Percentiles rank a stretch among this genome's conserved stretches.
Conservation (phyloP, 139 green algal species). For the Tetradesmus lagerheimii region DNA sequence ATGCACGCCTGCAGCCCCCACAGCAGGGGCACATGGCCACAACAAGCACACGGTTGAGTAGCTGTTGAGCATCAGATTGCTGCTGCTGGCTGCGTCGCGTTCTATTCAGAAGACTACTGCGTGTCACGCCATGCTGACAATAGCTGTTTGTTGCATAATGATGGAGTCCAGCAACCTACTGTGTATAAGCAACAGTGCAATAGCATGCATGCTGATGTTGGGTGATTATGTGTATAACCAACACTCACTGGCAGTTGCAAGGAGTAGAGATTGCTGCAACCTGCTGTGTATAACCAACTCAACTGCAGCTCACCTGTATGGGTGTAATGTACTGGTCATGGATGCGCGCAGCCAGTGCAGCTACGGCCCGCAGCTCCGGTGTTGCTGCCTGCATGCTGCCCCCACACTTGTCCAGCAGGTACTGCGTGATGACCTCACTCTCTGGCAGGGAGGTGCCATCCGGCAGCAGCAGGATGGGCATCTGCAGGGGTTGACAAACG, state of each 20-base stretch:
- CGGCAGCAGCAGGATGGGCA: constrained; percentile 78
- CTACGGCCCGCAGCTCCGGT: constrained; percentile 61
- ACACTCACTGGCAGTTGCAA: too few species aligned
- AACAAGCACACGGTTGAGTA: not conserved
- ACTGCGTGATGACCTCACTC: constrained; percentile 79
- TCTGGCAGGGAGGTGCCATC: constrained; percentile 75
- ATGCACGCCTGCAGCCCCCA: constrained; percentile 53
- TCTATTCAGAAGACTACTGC: too few species aligned
- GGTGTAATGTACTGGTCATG: constrained; percentile 83
- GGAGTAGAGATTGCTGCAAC: too few species aligned
- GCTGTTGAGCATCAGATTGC: too few species aligned
- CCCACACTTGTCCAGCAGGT: constrained; percentile 79
- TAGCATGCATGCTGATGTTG: too few species aligned
- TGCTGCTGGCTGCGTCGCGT: too few species aligned
- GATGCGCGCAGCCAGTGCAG: constrained; percentile 64
- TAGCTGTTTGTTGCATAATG: too few species aligned
- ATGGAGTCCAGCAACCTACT: too few species aligned
- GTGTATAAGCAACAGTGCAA: too few species aligned
- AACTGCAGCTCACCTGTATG: constrained; percentile 58
- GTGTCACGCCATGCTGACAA: too few species aligned
- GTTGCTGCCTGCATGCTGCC: constrained; percentile 61
- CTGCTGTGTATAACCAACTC: not conserved
- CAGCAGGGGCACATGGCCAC: not conserved
- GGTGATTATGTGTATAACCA: too few species aligned
- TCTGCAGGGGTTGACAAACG: constrained; percentile 57